phyloP scores from a whole-genome alignment of 306 rosid species.

The Mimosa bimucronata region DNA sequence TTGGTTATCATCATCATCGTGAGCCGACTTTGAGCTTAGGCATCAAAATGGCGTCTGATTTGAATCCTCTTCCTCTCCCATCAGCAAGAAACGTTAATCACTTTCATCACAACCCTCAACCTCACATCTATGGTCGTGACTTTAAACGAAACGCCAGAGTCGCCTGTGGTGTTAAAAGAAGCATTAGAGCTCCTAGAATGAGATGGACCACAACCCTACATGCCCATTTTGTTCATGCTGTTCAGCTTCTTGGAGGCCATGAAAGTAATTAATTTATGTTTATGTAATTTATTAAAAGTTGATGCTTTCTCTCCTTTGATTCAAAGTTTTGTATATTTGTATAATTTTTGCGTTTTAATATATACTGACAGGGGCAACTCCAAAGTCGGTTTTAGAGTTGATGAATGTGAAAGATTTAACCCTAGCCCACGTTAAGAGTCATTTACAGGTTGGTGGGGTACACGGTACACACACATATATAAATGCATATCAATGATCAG shows the following conservation, averaged over 20 bases:
- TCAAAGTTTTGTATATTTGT: not conserved
- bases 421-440: constrained; percentile 99
- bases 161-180: constrained; percentile 60
- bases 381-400: constrained; percentile 94
- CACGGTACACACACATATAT: too few species aligned
- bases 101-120: constrained; percentile 41
- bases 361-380: constrained; percentile 83
- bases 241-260: constrained; percentile 98
- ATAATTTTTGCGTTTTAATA: constrained; percentile 29
- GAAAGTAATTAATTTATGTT: constrained; percentile 56
- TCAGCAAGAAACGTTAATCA: constrained; percentile 35
- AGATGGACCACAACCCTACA: constrained; percentile 98
- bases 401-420: constrained; percentile 99
- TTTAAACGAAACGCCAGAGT: constrained; percentile 67
- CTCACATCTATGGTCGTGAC: constrained; percentile 70
- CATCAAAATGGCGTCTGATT: constrained; percentile 43
- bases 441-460: constrained; percentile 98
- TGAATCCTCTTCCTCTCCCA: constrained; percentile 38
- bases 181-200: constrained; percentile 94
- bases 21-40: constrained; percentile 72
- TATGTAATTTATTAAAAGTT: not conserved
- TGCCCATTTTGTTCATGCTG: constrained; percentile 97
- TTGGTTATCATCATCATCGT: constrained; percentile 1
- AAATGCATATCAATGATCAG: constrained; percentile 23
- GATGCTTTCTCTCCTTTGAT: not conserved